phyloP scores from a whole-genome alignment of 2,329 filamentous ascomycete genomes.

The Talaromyces sp. region DNA sequence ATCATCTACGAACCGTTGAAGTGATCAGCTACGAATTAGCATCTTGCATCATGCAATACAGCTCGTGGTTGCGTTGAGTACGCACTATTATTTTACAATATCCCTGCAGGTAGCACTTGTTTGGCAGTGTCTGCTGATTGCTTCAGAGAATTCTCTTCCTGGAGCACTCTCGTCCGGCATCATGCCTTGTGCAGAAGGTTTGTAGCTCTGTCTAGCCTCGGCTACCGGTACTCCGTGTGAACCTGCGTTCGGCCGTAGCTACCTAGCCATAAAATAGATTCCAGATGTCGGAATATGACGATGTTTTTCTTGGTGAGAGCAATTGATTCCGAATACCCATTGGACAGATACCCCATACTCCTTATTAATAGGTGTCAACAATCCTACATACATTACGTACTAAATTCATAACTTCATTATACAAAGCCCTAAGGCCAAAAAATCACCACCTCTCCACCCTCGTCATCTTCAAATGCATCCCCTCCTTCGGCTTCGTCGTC shows the following conservation, averaged over 20 bases:
- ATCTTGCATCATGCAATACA: not conserved
- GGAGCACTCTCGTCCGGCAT: not conserved
- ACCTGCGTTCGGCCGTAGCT: not conserved
- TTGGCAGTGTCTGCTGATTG: not conserved
- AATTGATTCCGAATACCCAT: not conserved
- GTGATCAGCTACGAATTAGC: not conserved
- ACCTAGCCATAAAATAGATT: too few species aligned
- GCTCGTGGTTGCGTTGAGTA: not conserved
- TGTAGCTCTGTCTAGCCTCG: not conserved
- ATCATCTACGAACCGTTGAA: not conserved
- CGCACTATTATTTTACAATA: not conserved
- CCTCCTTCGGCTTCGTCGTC: constrained; percentile 41
- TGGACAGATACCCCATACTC: not conserved
- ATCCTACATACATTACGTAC: not conserved
- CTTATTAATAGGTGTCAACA: not conserved
- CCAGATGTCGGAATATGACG: not conserved
- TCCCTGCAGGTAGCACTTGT: not conserved
- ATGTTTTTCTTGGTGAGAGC: not conserved
- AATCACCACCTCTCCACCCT: constrained; percentile 34
- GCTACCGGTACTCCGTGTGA: not conserved
- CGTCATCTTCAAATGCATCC: constrained; percentile 38
- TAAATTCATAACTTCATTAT: not conserved
- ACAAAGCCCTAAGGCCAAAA: not conserved
- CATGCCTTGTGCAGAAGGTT: not conserved
- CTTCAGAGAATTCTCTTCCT: not conserved